Conservation (phyloP, 495 filamentous ascomycete species). For the Talaromyces liani region DNA sequence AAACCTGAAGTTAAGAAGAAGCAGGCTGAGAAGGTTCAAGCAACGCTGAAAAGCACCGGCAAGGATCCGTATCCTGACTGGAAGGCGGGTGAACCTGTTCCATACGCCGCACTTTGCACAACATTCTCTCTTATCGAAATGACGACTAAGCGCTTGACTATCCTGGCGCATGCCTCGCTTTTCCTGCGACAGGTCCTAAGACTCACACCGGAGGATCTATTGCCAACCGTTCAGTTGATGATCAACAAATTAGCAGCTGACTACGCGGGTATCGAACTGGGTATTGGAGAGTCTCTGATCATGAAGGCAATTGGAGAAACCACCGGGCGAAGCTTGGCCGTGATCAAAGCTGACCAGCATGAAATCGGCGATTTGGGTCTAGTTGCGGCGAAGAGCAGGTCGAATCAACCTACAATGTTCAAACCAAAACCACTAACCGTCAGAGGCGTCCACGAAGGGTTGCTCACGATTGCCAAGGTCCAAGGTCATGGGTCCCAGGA, state of each 20-base stretch:
- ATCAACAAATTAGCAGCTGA: slow-evolving; percentile 96
- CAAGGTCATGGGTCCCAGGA: slow-evolving; percentile 83
- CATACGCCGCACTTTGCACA: slow-evolving; percentile 89
- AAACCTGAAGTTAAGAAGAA: slow-evolving; percentile 70
- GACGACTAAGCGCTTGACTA: slow-evolving; percentile 83
- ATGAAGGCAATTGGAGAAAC: slow-evolving; percentile 97
- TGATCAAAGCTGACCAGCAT: slow-evolving; percentile 90
- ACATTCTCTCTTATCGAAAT: slow-evolving; percentile 92
- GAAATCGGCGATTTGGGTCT: slow-evolving; percentile 93
- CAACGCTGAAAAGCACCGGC: slow-evolving; percentile 52
- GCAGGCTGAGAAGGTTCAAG: slow-evolving; percentile 76
- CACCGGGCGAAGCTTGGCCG: slow-evolving; percentile 75
- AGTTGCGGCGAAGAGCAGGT: slow-evolving; percentile 89
- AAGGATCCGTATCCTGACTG: slow-evolving; percentile 92
- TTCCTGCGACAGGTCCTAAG: slow-evolving; percentile 91
- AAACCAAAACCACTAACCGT: slow-evolving; percentile 89
- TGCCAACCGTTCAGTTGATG: slow-evolving; percentile 88
- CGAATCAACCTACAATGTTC: slow-evolving; percentile 94
- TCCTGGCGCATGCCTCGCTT: slow-evolving; percentile 77
- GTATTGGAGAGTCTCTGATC: slow-evolving; percentile 93
- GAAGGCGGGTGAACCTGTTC: slow-evolving; percentile 79
- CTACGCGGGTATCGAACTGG: slow-evolving; percentile 90
- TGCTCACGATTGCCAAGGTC: slow-evolving; percentile 81
- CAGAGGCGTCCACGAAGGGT: slow-evolving; percentile 74
- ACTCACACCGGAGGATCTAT: slow-evolving; percentile 79